These are phyloP conservation scores for Ceratobasidium sp. DNA, from an alignment of 1,284 basidiomycete species.

Conservation along the genomic window DNA sequence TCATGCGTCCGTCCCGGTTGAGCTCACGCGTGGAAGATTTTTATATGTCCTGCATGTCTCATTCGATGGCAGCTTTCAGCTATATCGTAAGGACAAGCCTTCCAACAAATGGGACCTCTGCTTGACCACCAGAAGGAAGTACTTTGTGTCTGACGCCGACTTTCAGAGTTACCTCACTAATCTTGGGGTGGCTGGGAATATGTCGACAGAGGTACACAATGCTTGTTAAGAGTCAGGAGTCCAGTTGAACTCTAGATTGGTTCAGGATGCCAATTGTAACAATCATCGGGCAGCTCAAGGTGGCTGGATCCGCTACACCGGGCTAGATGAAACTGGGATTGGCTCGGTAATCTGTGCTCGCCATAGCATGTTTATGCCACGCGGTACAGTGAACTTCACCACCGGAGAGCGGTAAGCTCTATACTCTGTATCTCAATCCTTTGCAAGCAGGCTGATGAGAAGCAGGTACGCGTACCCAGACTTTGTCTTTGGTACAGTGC, in stretches of 20 bases:
- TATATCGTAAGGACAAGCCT: slow-evolving; percentile 7
- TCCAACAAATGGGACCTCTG: neutral
- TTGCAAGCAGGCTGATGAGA: neutral
- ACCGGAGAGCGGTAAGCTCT: slow-evolving; percentile 7
- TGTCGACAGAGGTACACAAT: neutral
- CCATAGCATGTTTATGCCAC: slow-evolving; percentile 1
- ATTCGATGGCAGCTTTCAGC: slow-evolving; percentile 17
- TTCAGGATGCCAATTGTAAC: too few relatives aligned
- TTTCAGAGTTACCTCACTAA: too few relatives aligned
- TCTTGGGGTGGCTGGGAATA: neutral
- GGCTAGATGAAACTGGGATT: slow-evolving; percentile 5
- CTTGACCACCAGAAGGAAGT: neutral
- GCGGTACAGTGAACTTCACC: neutral
- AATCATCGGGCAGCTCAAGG: slow-evolving; percentile 20
- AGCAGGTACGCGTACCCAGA: too few relatives aligned
- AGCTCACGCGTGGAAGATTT: too few relatives aligned
- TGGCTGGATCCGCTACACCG: neutral
- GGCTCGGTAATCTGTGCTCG: neutral
- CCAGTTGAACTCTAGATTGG: too few relatives aligned
- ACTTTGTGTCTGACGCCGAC: slow-evolving; percentile 1
- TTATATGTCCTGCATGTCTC: slow-evolving; percentile 1
- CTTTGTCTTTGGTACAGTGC: neutral
- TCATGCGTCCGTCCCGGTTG: neutral
- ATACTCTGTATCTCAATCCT: too few relatives aligned
- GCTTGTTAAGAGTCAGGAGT: neutral